Base-by-base conservation (phyloP, 257 asterid species). In the Ophiorrhiza pumila region DNA sequence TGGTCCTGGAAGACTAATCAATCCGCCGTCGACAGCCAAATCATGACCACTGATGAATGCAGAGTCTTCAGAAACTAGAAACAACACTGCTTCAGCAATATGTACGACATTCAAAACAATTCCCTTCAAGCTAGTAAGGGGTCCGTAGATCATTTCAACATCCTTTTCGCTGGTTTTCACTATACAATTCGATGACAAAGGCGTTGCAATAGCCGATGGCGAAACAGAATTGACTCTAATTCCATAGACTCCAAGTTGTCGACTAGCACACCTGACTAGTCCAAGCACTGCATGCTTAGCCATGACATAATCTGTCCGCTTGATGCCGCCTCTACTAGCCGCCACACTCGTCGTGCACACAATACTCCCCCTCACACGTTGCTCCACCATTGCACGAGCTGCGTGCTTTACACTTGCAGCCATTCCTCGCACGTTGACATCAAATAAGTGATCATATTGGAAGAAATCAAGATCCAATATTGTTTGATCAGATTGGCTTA, bases 201-300 rank as follows among this genome's bases (percentile, higher is more conserved):
- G 74, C 15, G 84, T 80, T 0, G 81, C 77, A 0, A 77, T 43
- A 0, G 76, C 79, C 0, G 59, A 69, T 1, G 84, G 84, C 0
- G 84, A 80, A 20, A 80, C 74, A 27, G 74, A 18, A 14, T 80
- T 80, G 7, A 80, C 84, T 34, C 81, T 35, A 4, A 80, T 77
- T 13, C 84, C 84, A 34, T 80, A 47, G 2, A 2, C 32, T 0
- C 84, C 81, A 0, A 76, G 79, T 50, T 74, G 77, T 23, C 14
- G 18, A 25, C 84, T 67, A 2, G 71, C 79, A 12, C 76, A 47
- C 52, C 77, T 37, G 18, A 77, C 71, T 18, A 80, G 66, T 29
- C 84, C 84, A 18, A 80, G n/a, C 12, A 80, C 79, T 0, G 81
- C 84, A 35, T 80, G 84, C 68, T 80, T 80, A 3, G 81, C 47